Evolutionary conservation across 179 eudicot genomes (phyloP).

Genomic region (Beta lomatogona): DNA sequence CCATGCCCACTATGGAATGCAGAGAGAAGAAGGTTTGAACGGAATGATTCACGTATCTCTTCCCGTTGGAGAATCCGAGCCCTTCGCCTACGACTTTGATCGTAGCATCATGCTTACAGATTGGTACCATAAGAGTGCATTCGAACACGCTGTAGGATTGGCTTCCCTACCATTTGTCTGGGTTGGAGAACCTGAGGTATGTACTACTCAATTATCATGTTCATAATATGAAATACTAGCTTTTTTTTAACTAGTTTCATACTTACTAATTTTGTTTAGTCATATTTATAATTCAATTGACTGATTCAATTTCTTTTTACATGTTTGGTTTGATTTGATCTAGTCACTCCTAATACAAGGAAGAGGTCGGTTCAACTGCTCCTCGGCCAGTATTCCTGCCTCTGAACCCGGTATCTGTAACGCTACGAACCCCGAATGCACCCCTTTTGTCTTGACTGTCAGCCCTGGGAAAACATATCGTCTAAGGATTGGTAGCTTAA

Average conservation of each 20-base stretch:
- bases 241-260: not conserved
- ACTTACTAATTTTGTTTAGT: not conserved
- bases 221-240: not conserved
- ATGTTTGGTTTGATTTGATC: not conserved
- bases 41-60: slow-evolving; percentile 65
- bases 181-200: slow-evolving; percentile 91
- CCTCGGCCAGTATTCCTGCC: slow-evolving; percentile 16
- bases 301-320: not conserved
- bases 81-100: slow-evolving; percentile 65
- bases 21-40: slow-evolving; percentile 66
- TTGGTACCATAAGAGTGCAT: slow-evolving; percentile 76
- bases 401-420: slow-evolving; percentile 42
- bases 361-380: slow-evolving; percentile 64
- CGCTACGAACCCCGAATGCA: slow-evolving; percentile 56
- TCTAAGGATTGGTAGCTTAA: slow-evolving; percentile 70
- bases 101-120: slow-evolving; percentile 66
- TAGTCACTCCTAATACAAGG: slow-evolving; percentile 85
- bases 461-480: slow-evolving; percentile 77
- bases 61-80: slow-evolving; percentile 58
- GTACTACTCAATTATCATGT: slow-evolving; percentile 26
- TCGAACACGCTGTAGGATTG: slow-evolving; percentile 64
- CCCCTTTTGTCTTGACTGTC: slow-evolving; percentile 57
- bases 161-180: slow-evolving; percentile 70
- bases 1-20: slow-evolving; percentile 93
- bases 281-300: not conserved